Evolutionary conservation across 257 asterid genomes (phyloP).

Genomic region (Penstemon barbatus): DNA sequence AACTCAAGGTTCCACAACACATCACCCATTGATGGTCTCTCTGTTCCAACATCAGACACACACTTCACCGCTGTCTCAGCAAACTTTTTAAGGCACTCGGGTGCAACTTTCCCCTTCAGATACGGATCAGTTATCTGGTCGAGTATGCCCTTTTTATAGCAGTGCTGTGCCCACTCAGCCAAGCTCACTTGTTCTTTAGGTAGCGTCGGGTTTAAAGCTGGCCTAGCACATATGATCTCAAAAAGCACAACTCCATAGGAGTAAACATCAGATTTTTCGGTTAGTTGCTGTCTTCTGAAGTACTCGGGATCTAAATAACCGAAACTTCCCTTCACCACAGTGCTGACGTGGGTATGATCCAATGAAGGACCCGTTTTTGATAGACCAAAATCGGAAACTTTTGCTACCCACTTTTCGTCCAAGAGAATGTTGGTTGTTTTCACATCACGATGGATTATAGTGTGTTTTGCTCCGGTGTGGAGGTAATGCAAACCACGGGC

Average conservation of each 20-base stretch:
- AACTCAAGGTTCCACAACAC: constrained; percentile 94
- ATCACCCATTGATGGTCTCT: constrained; percentile 91
- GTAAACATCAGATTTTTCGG: constrained; percentile 84
- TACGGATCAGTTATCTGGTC: constrained; percentile 77
- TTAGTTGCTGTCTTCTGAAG: constrained; percentile 82
- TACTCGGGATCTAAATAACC: constrained; percentile 91
- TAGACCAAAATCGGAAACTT: constrained; percentile 86
- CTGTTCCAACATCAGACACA: constrained; percentile 73
- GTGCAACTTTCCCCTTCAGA: constrained; percentile 87
- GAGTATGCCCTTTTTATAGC: constrained; percentile 72
- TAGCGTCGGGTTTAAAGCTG: constrained; percentile 75
- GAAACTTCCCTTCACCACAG: constrained; percentile 84
- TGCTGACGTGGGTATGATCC: constrained; percentile 88
- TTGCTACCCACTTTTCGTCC: constrained; percentile 91
- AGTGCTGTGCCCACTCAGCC: constrained; percentile 91
- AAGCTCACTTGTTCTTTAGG: constrained; percentile 88
- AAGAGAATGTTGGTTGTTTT: constrained; percentile 90
- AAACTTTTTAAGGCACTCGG: constrained; percentile 81
- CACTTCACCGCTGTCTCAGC: constrained; percentile 92
- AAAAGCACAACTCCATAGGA: constrained; percentile 78
- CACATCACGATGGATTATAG: constrained; percentile 88
- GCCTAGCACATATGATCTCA: constrained; percentile 84
- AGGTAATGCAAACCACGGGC: constrained; percentile 91
- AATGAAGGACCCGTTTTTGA: constrained; percentile 87
- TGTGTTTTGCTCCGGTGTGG: constrained; percentile 87